phyloP scores from a whole-genome alignment of 1,284 basidiomycete genomes.

The Fomitiporia mediterranea region DNA sequence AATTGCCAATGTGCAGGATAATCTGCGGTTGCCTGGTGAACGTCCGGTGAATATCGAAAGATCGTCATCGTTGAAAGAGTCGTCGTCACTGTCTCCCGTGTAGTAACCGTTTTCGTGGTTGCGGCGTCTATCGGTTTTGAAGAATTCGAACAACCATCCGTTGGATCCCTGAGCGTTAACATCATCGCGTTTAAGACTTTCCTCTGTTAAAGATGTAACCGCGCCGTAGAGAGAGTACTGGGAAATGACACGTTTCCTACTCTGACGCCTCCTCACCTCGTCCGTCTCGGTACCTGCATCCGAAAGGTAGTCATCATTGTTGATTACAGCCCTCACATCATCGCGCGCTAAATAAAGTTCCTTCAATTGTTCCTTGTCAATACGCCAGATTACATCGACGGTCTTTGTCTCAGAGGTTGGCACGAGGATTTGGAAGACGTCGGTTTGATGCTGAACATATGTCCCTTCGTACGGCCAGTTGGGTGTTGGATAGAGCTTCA shows the following conservation, averaged over 20 bases:
- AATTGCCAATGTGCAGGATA: slow-evolving; percentile 12
- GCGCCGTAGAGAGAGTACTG: slow-evolving; percentile 5
- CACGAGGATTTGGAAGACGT: not conserved
- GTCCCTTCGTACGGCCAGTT: slow-evolving; percentile 8
- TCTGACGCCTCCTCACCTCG: not conserved
- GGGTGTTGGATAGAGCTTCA: not conserved
- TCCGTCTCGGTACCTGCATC: not conserved
- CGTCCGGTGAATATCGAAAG: slow-evolving; percentile 6
- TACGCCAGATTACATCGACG: slow-evolving; percentile 11
- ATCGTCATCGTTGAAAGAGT: slow-evolving; percentile 4
- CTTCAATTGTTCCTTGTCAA: slow-evolving; percentile 1
- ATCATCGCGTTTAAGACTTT: not conserved
- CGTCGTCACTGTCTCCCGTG: not conserved
- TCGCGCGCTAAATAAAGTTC: not conserved
- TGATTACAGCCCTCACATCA: not conserved
- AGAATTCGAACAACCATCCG: slow-evolving; percentile 14
- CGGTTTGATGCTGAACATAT: slow-evolving; percentile 5
- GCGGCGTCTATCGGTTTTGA: slow-evolving; percentile 10
- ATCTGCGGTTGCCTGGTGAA: slow-evolving; percentile 10
- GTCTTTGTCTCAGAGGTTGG: not conserved
- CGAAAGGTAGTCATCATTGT: not conserved
- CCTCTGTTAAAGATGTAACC: slow-evolving; percentile 5
- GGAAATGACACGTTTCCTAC: not conserved
- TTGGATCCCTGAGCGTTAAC: slow-evolving; percentile 7
- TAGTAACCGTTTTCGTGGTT: slow-evolving; percentile 10